Evolutionary conservation across 78 protist genomes (phyloP), one percentile per base, ranked within the genome.

Genomic region (Creolimax fragrantissima): DNA sequence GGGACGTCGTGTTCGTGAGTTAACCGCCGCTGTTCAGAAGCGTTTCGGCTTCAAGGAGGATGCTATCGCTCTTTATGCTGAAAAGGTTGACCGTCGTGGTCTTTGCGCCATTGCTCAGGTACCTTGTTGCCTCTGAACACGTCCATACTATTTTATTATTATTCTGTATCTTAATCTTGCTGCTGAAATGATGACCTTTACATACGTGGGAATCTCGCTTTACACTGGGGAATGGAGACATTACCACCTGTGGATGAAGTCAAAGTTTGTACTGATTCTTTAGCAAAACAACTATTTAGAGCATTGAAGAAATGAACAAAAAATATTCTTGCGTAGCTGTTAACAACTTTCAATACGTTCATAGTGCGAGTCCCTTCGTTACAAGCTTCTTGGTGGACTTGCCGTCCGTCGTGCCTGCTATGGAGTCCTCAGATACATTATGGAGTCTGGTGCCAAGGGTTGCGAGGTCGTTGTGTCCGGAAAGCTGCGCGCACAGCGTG

Each of bases 391-490:
- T 74, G 99, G 96, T 37, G 99, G 99, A 74, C 96, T 97, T 44
- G 97, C 99, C 95, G 99, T 98, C 47, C 93, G 99, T 85, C 94
- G 98, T 45, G 99, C 99, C 6, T 96, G 99, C 97, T 99, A 99
- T 94, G 99, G 99, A 89, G 98, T 98, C 37, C 92, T 99, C 88
- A 96, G 99, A 92, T 97, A 94, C 92, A 92, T 98, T 83, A 99
- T 98, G 99, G 99, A 98, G 95, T 44, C 92, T 93, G 99, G 98
- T 39, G 99, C 99, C 90, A 95, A 96, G 94, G 99, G 99, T 92
- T 90, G 95, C 93, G 99, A 99, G 95, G 98, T 98, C 43, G 45
- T 97, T 92, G 98, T 99, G 44, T 94, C 99, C 4, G 99, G 99
- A 84, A 99, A 99, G 97, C 95, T 98, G 44, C 96, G 99, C 42